Conservation (phyloP, 192 early-diverging fungal species). For the Coemansia sp. region DNA sequence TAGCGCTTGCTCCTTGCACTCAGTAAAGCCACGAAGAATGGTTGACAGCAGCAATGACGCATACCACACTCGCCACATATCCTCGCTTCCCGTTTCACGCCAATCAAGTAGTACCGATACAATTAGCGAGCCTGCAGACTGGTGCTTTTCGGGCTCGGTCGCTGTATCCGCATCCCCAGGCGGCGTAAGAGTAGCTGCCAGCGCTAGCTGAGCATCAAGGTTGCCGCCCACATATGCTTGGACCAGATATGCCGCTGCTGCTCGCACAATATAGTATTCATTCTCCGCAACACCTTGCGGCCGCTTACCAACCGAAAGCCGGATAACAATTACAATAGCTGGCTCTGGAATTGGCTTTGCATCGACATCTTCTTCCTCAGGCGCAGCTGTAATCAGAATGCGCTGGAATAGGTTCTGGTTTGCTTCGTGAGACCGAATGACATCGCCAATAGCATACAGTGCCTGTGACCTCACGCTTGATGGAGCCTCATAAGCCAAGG, state of each 20-base stretch:
- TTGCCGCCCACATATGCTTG: conserved; percentile 81
- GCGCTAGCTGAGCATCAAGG: conserved; percentile 79
- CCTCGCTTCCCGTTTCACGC: conserved; percentile 59
- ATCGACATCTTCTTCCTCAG: conserved; percentile 21
- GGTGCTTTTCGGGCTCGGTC: conserved; percentile 32
- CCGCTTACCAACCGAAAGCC: conserved; percentile 66
- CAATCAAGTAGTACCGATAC: conserved; percentile 76
- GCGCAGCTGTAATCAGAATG: conserved; percentile 63
- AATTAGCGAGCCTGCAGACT: conserved; percentile 87
- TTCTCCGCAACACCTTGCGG: conserved; percentile 41
- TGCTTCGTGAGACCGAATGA: conserved; percentile 68
- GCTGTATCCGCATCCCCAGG: conserved; percentile 42
- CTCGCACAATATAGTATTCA: conserved; percentile 69
- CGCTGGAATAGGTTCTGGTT: conserved; percentile 80
- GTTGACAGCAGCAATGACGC: conserved; percentile 79
- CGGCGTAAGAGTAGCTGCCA: conserved; percentile 80
- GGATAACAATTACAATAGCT: conserved; percentile 77
- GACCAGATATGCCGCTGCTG: conserved; percentile 80
- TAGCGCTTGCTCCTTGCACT: conserved; percentile 75
- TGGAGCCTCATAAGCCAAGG: conserved; percentile 72
- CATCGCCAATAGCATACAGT: conserved; percentile 81
- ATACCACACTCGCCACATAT: conserved; percentile 90
- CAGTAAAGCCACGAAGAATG: conserved; percentile 67
- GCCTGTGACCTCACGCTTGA: conserved; percentile 76
- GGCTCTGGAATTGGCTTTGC: conserved; percentile 64